phyloP scores from a whole-genome alignment of 192 early-diverging fungal species.

The Rhizophagus sp. region DNA sequence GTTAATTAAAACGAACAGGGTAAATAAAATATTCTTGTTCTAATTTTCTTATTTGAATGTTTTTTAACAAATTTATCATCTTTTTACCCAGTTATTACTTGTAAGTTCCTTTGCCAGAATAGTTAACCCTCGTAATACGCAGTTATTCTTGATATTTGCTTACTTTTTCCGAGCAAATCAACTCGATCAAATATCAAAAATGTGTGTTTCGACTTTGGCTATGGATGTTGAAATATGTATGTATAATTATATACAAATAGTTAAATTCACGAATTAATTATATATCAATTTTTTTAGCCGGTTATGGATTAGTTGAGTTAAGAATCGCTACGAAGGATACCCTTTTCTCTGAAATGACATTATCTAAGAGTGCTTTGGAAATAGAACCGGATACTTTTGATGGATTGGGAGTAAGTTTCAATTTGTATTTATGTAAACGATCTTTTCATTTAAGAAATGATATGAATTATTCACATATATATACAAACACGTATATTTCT shows the following conservation, averaged over 20 bases:
- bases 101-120: neutral
- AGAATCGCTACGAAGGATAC: neutral
- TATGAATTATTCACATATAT: too few relatives aligned
- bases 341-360: neutral
- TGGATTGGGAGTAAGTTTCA: conserved; percentile 3
- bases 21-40: neutral
- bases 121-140: conserved; percentile 3
- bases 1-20: neutral
- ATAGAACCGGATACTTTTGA: conserved; percentile 21
- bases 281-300: neutral
- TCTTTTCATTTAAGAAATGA: too few relatives aligned
- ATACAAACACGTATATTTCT: neutral
- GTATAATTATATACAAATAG: neutral
- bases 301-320: conserved; percentile 3
- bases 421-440: too few relatives aligned
- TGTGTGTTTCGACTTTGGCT: conserved; percentile 8
- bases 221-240: conserved; percentile 20
- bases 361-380: conserved; percentile 17
- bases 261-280: neutral
- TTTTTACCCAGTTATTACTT: neutral
- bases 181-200: conserved; percentile 5
- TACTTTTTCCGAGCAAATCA: conserved; percentile 14
- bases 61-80: neutral
- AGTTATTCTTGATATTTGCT: conserved; percentile 25
- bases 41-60: neutral